Conservation (phyloP, 1,284 basidiomycete genomes). For the Hemileia vastatrix region DNA sequence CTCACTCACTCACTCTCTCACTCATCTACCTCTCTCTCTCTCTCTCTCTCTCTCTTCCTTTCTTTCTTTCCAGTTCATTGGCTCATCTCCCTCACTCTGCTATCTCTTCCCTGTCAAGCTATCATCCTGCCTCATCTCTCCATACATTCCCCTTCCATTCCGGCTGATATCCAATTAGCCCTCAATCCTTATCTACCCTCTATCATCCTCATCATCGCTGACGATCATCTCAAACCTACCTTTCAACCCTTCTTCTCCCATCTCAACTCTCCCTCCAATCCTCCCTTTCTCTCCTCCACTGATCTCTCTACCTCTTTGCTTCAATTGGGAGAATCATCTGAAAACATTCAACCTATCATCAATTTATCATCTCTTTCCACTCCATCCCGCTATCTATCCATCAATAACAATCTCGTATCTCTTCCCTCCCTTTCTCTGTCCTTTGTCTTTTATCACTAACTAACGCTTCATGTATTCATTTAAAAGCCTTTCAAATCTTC, state of each 20-base stretch:
- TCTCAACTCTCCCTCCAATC: background rate
- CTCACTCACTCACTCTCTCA: background rate
- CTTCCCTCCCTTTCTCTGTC: background rate
- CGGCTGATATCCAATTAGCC: background rate
- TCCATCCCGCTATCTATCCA: background rate
- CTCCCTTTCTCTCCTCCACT: background rate
- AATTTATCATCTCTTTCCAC: background rate
- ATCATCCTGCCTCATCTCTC: background rate
- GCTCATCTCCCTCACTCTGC: slow-evolving; percentile 4
- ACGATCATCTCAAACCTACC: background rate
- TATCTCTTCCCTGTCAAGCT: background rate
- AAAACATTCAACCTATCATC: background rate
- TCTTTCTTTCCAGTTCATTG: background rate
- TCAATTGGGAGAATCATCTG: background rate
- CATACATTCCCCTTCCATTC: background rate
- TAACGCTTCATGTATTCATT: background rate
- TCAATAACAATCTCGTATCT: background rate
- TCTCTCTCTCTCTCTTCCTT: background rate
- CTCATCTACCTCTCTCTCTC: background rate
- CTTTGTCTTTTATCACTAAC: background rate
- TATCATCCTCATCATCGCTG: slow-evolving; percentile 5
- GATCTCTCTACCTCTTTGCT: background rate
- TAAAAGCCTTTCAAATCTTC: background rate
- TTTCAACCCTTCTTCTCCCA: background rate
- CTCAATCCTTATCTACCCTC: background rate